Base-by-base conservation (phyloP, 2,329 filamentous ascomycete species). In the Ploettnerulaceae sp. region DNA sequence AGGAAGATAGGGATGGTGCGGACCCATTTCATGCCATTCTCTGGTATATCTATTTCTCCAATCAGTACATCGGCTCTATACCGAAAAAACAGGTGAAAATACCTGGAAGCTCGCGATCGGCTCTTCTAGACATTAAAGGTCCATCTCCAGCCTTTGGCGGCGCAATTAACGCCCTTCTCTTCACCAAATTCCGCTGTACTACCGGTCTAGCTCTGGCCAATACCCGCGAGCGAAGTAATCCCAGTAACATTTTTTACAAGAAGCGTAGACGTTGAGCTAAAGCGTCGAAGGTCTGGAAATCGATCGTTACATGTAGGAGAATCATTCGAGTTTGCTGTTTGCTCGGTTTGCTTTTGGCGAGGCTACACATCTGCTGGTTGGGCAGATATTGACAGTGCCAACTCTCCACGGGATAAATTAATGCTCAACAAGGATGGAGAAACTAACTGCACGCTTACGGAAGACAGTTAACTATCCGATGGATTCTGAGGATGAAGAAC, bases 1-100 rank as follows among this genome's bases (percentile, higher is more conserved):
- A 84, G 65, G 75, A 97, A 97, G 64, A 95, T 71, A 44, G 91
- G 91, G 25, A 95, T 68, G 1, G 88, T 89, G 58, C 78, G 77
- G 45, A 74, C 64, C 85, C 86, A 90, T 57, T 75, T 73, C 62
- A 63, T 63, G 35, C 62, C 62, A 45, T 53, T 55, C 37, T 57
- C 40, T 14, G 56, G 53, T 25, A 62, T 51, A 18, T 63, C 58
- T 63, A 26, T 2, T 31, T 3, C 7, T 11, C 14, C 20, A 26
- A 33, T 51, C 17, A 49, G 44, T 14, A 17, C 9, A 28, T 36
- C 29, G 24, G 6, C 28, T n/a, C 7, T 28, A 15, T 18, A 14
- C 4, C 8, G 9, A 29, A 22, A n/a, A 15, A 7, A 12, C 8
- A 28, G 32, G 38, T 14, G 31, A 34, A 14, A 14, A 45, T 63